Evolutionary conservation across 2,329 filamentous ascomycete genomes (phyloP).

Genomic region (Colletotrichum tropicale): DNA sequence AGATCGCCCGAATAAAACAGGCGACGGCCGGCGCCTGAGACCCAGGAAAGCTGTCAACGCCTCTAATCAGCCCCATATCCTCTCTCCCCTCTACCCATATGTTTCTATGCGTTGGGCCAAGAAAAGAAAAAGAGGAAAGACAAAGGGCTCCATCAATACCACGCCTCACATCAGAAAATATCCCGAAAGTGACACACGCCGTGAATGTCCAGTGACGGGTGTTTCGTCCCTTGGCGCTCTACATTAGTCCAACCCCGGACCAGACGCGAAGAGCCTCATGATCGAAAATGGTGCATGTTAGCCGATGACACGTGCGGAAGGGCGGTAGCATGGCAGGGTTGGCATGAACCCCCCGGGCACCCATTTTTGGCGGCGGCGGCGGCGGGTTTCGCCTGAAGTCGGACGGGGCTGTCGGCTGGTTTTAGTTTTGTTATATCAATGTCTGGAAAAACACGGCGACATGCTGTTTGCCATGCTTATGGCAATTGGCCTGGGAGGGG

Average conservation of each 20-base stretch:
- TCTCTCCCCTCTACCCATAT: neutral
- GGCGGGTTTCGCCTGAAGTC: neutral
- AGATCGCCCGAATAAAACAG: neutral
- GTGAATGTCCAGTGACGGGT: neutral
- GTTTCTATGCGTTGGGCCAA: neutral
- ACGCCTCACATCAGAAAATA: neutral
- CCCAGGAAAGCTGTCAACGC: neutral
- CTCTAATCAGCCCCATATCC: neutral
- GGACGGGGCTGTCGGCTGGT: neutral
- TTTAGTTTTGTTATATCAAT: neutral
- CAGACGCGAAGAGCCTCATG: neutral
- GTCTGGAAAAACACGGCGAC: neutral
- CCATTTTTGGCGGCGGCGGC: neutral
- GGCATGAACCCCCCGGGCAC: neutral
- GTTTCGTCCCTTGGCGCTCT: neutral
- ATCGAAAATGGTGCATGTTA: neutral
- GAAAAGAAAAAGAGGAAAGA: neutral
- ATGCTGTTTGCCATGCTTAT: neutral
- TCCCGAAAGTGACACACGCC: neutral
- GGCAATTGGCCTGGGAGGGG: neutral
- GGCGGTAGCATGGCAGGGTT: neutral
- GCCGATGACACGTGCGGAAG: neutral
- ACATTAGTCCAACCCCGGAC: neutral
- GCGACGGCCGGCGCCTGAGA: neutral
- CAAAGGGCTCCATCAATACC: neutral